phyloP scores from a whole-genome alignment of 129 eudicot species.

The Chrysanthemum lavandulifolium region DNA sequence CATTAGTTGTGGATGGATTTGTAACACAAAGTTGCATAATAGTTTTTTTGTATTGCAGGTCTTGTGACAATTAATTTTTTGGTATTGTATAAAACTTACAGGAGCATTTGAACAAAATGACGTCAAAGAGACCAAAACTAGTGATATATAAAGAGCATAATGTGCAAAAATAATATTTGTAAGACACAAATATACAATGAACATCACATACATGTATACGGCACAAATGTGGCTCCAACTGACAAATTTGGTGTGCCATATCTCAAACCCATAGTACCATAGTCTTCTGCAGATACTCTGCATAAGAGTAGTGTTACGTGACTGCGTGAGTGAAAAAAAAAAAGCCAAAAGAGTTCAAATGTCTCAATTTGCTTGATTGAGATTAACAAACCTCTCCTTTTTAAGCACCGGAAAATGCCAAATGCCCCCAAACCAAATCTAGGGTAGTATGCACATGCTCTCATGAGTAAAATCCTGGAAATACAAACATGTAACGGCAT shows the following conservation, averaged over 20 bases:
- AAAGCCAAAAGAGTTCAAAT: constrained; percentile 6
- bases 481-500: constrained; percentile 10
- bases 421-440: constrained; percentile 91
- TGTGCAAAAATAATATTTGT: constrained; percentile 8
- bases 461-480: constrained; percentile 68
- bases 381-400: constrained; percentile 58
- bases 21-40: not conserved
- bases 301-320: constrained; percentile 17
- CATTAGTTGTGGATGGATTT: not conserved
- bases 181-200: not conserved
- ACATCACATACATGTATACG: constrained; percentile 60
- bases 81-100: not conserved
- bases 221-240: constrained; percentile 76
- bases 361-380: not conserved
- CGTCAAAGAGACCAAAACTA: constrained; percentile 14
- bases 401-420: constrained; percentile 73
- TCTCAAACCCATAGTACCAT: constrained; percentile 89
- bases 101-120: constrained; percentile 9
- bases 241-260: constrained; percentile 81
- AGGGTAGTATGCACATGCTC: constrained; percentile 89
- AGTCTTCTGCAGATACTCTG: constrained; percentile 68
- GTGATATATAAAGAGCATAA: constrained; percentile 11
- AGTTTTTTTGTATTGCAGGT: not conserved
- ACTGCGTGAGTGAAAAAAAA: constrained; percentile 22
- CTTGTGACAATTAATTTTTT: not conserved